Percentiles rank a stretch among this genome's conserved stretches.
phyloP scores from a whole-genome alignment of 768 basidiomycete genomes.

The Mycena alexandri region DNA sequence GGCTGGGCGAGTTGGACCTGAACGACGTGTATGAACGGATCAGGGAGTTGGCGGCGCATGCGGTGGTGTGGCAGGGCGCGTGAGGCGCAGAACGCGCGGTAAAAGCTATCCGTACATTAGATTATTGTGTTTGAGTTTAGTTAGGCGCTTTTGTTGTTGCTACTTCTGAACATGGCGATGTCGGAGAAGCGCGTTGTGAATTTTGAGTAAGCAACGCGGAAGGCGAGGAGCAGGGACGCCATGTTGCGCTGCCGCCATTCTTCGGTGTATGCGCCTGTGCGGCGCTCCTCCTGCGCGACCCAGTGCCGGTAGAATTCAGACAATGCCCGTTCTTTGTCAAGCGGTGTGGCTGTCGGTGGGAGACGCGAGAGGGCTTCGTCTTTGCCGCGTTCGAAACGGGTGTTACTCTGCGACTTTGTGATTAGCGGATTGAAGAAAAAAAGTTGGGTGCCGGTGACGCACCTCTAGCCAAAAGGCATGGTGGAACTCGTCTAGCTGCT shows the following conservation, averaged over 20 bases:
- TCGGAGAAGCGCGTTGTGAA: constrained; percentile 50
- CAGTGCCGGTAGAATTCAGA: constrained; percentile 82
- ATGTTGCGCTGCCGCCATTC: constrained; percentile 78
- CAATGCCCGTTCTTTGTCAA: constrained; percentile 76
- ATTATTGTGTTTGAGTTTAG: constrained; percentile 29
- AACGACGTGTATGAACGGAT: constrained; percentile 73
- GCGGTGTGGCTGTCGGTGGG: constrained; percentile 60
- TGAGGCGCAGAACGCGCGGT: constrained; percentile 24
- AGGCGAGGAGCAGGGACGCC: constrained; percentile 67
- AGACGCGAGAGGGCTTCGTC: constrained; percentile 67
- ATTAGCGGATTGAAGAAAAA: background rate
- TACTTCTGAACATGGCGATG: constrained; percentile 41
- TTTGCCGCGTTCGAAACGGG: constrained; percentile 82
- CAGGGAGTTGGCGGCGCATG: constrained; percentile 70
- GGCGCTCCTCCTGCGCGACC: constrained; percentile 74
- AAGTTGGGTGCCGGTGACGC: constrained; percentile 45
- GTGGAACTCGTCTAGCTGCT: constrained; percentile 81
- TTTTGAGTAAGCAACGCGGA: constrained; percentile 66
- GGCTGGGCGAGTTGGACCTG: constrained; percentile 69
- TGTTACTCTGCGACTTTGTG: constrained; percentile 69
- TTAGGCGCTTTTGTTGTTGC: constrained; percentile 27
- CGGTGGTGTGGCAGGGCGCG: constrained; percentile 53
- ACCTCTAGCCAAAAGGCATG: constrained; percentile 88
- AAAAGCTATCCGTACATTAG: constrained; percentile 12
- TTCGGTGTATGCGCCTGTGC: constrained; percentile 69